Evolutionary conservation across 306 rosid genomes (phyloP), one percentile per base, ranked within the genome.

Genomic region (Begonia masoniana): DNA sequence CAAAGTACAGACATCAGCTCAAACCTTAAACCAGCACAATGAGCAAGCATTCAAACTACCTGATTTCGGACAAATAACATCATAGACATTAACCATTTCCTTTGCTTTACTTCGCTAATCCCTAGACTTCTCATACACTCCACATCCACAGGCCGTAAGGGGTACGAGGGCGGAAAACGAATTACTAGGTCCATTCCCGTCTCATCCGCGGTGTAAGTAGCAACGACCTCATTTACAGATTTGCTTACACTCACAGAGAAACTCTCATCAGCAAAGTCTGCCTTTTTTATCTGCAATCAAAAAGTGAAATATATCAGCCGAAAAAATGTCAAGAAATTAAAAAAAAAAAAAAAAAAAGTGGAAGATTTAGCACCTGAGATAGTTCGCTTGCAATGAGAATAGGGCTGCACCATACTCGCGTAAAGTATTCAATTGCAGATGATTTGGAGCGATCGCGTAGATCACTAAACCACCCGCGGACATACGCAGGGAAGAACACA

Each of bases 61-160:
- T 91, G 97, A 77, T 85, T 91, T 43, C 96, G 92, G 55, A 85
- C 84, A 58, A 91, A 91, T 13, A 79, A 61, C 78, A 76, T 74
- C 97, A 91, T 91, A 49, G 96, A 91, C 94, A 91, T 74, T 65
- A 83, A 71, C 97, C 97, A 91, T 65, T 91, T 85, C 61, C 97
- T 77, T 70, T 85, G 85, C 85, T 91, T 91, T 59, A 76, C 66
- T 69, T 85, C 96, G 62, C 91, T 83, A 58, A 85, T 91, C 52
- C 97, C 96, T 36, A 91, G 80, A 79, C 94, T 85, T 69, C 87
- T 78, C 41, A 79, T 71, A 58, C 97, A 85, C 62, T 83, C 96
- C 70, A 89, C 97, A 64, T 89, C 97, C 58, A 89, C 95, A 2
- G 84, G 81, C 70, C 71, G 77, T 62, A 91, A 68, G 13, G 97